These are phyloP conservation scores for Coniochaeta hoffmannii DNA, from an alignment of 2,329 filamentous ascomycete genomes.

Conservation along the genomic window DNA sequence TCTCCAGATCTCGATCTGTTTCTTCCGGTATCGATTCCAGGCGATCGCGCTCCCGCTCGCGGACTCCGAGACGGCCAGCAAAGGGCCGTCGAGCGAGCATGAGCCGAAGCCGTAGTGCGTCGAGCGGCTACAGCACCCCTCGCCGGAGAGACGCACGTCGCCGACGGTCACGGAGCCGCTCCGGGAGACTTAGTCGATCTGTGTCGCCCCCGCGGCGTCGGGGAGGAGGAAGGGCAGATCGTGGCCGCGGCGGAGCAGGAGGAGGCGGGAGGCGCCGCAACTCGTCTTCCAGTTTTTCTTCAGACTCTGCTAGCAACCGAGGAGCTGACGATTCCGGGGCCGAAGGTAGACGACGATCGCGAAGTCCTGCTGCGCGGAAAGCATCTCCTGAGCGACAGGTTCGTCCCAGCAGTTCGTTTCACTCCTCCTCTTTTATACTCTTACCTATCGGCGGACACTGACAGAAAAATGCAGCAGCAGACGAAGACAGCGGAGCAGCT, in stretches of 20 bases:
- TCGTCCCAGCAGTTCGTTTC: slow-evolving; percentile 10
- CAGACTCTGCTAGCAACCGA: background rate
- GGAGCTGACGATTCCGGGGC: slow-evolving; percentile 6
- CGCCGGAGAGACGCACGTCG: background rate
- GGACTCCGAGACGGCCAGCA: background rate
- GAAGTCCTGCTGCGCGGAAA: slow-evolving; percentile 28
- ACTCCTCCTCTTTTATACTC: slow-evolving; percentile 11
- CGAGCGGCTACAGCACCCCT: background rate
- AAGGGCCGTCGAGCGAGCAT: background rate
- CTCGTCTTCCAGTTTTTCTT: slow-evolving; percentile 2
- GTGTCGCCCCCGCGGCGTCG: background rate
- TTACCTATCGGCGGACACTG: slow-evolving; percentile 17
- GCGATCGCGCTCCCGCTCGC: slow-evolving; percentile 11
- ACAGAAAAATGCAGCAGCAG: slow-evolving; percentile 5
- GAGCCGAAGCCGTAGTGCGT: background rate
- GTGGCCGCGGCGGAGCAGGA: background rate
- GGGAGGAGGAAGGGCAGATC: background rate
- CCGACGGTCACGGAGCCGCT: background rate
- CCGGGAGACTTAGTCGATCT: background rate
- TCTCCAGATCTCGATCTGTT: slow-evolving; percentile 11
- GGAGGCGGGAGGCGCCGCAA: background rate
- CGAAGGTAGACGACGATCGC: slow-evolving; percentile 1
- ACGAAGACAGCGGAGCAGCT: slow-evolving; percentile 29
- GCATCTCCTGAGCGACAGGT: slow-evolving; percentile 23
- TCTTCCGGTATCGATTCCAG: background rate